Base-by-base conservation (phyloP, 2,329 filamentous ascomycete species). In the Apiospora rasikravindrae region DNA sequence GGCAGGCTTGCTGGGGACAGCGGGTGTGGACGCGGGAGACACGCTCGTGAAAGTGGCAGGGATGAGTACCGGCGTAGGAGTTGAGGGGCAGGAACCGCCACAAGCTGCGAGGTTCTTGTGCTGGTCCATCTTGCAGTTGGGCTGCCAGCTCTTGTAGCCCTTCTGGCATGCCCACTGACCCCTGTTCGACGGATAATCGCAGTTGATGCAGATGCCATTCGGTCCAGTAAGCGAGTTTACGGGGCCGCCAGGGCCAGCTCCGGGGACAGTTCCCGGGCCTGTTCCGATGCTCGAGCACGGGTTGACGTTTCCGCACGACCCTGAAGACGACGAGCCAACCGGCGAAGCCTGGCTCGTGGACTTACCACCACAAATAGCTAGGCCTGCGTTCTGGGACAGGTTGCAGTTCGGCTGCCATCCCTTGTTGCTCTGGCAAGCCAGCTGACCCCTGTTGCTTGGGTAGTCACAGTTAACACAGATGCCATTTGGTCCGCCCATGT, bases 131-230 rank as follows among this genome's bases (percentile, higher is more conserved):
- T 61, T 61, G 53, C 53, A 61, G 53, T 61, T 61, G 29, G 53
- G 53, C 53, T 61, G 53, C 53, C 53, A 61, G 53, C 53, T 33
- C 7, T 61, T 61, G 53, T 22, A 61, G 16, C 53, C 53, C 0
- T 61, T 22, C 29, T 61, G 53, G 29, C 53, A 61, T 10, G 53
- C 29, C 53, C 53, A 61, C 10, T 22, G 16, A 3, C 29, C 53
- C 19, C 3, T 7, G 16, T 61, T 61, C 29, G 53, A 61, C 22
- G 53, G 53, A 33, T 61, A 61, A 22, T 61, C 53, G 53, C 53
- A 61, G 53, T 61, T 61, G 16, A 61, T 19, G 29, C 53, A 61
- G 29, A 61, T 61, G 53, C 53, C 53, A 37, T 61, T 61, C 53
- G 53, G 53, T 16, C 53, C 53, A 22, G 53, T 61, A 29, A 61